Conservation (phyloP, 176 grass and related monocot species). For the Oryza rufipogon region DNA sequence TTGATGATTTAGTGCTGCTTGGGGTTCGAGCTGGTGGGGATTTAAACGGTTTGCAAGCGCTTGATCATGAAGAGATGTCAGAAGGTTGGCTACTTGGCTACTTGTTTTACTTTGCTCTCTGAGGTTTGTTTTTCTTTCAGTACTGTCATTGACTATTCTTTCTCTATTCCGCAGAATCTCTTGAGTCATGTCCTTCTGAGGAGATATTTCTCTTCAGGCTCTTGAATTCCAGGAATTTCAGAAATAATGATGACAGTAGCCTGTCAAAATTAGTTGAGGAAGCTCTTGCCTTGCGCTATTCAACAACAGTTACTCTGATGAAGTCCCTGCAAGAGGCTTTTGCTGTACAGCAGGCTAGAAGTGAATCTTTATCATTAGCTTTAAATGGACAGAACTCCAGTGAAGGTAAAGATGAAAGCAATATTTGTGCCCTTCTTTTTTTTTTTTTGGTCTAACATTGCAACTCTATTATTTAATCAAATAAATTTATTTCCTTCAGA, state of each 20-base stretch:
- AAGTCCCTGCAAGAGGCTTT: conserved; percentile 77
- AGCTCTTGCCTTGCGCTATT: conserved; percentile 67
- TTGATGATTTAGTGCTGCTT: conserved; percentile 87
- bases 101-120: conserved; percentile 36
- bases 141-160: conserved; percentile 33
- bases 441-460: neutral
- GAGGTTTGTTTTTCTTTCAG: conserved; percentile 13
- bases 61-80: conserved; percentile 71
- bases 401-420: conserved; percentile 65
- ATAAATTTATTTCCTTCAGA: conserved; percentile 56
- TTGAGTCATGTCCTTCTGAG: conserved; percentile 67
- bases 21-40: conserved; percentile 63
- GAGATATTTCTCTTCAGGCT: conserved; percentile 89
- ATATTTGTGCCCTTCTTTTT: neutral
- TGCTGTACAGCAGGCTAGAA: conserved; percentile 63
- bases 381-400: conserved; percentile 61
- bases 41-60: conserved; percentile 58
- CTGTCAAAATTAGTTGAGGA: conserved; percentile 64
- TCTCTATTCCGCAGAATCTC: conserved; percentile 58
- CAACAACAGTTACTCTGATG: conserved; percentile 72
- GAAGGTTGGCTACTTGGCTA: conserved; percentile 60
- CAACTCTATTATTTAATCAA: neutral
- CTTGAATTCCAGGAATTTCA: conserved; percentile 50
- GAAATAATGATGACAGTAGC: conserved; percentile 38
- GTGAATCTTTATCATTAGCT: conserved; percentile 62